These are phyloP conservation scores for Astrothelium subdiscretum DNA, from an alignment of 495 filamentous ascomycete species.

Conservation along the genomic window DNA sequence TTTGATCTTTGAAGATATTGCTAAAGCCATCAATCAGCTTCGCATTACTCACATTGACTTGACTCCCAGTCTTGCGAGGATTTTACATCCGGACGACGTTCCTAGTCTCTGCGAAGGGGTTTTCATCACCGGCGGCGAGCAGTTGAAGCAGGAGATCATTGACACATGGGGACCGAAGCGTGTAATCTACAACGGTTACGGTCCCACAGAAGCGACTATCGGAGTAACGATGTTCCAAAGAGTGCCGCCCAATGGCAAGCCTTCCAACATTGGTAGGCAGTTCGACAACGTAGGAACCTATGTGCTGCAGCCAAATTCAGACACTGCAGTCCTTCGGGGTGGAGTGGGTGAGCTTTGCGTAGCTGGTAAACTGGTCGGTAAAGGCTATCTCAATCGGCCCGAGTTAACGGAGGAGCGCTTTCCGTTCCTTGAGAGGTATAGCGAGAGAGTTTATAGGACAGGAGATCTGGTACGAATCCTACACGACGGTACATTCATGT, in stretches of 20 bases:
- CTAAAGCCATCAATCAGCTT: slow-evolving; percentile 53
- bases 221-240: slow-evolving; percentile 70
- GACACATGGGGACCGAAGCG: slow-evolving; percentile 51
- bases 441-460: slow-evolving; percentile 56
- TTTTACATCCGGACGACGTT: slow-evolving; percentile 53
- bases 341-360: slow-evolving; percentile 80
- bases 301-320: slow-evolving; percentile 58
- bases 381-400: slow-evolving; percentile 71
- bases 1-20: slow-evolving; percentile 64
- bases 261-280: slow-evolving; percentile 75
- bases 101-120: slow-evolving; percentile 56
- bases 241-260: slow-evolving; percentile 56
- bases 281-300: slow-evolving; percentile 74
- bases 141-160: slow-evolving; percentile 59
- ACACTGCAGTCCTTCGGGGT: slow-evolving; percentile 61
- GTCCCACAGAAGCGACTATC: slow-evolving; percentile 85
- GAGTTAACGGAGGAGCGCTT: slow-evolving; percentile 56
- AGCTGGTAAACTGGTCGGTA: slow-evolving; percentile 73
- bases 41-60: slow-evolving; percentile 80
- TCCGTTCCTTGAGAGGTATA: slow-evolving; percentile 39
- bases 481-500: slow-evolving; percentile 59
- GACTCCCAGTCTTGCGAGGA: slow-evolving; percentile 55
- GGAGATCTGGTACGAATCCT: slow-evolving; percentile 67
- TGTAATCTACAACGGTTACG: slow-evolving; percentile 69
- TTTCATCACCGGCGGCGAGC: slow-evolving; percentile 67